Conservation (phyloP, 768 basidiomycete species). For the Agaricus subrufescens region DNA sequence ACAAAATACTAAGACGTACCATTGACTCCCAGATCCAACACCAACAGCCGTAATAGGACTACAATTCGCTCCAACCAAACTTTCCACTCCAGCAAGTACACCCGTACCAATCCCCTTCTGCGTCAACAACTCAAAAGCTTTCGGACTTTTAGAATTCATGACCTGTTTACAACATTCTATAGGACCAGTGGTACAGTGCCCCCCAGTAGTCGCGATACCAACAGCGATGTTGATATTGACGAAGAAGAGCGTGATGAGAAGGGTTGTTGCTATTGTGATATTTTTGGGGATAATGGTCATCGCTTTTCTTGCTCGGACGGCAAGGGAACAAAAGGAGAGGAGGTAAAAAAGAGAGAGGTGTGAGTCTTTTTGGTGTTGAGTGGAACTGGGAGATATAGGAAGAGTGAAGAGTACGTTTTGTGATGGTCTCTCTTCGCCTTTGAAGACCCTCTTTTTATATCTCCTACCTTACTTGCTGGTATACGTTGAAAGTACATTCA, state of each 20-base stretch:
- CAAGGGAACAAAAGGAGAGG: neutral
- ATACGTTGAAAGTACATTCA: too few relatives aligned
- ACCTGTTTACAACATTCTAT: neutral
- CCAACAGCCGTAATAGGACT: conserved; percentile 1
- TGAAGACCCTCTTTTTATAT: too few relatives aligned
- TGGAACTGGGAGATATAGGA: too few relatives aligned
- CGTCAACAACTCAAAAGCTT: neutral
- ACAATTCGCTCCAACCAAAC: conserved; percentile 2
- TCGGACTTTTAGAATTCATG: neutral
- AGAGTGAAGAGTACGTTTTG: neutral
- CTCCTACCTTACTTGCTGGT: too few relatives aligned
- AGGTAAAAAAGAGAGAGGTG: neutral
- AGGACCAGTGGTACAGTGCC: neutral
- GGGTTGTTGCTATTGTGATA: neutral
- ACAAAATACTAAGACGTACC: neutral
- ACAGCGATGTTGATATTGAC: neutral
- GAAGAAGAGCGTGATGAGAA: neutral
- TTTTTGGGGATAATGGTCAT: neutral
- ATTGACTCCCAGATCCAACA: neutral
- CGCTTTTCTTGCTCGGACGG: conserved; percentile 7
- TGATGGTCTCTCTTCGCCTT: neutral
- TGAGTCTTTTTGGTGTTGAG: too few relatives aligned
- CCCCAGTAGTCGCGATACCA: too few relatives aligned
- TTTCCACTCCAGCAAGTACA: neutral
- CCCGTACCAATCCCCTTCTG: neutral